A percentile compares a stretch with the other conserved stretches of the same genome.
Evolutionary conservation across 2,329 filamentous ascomycete genomes (phyloP).

Genomic region (Fusarium concolor): DNA sequence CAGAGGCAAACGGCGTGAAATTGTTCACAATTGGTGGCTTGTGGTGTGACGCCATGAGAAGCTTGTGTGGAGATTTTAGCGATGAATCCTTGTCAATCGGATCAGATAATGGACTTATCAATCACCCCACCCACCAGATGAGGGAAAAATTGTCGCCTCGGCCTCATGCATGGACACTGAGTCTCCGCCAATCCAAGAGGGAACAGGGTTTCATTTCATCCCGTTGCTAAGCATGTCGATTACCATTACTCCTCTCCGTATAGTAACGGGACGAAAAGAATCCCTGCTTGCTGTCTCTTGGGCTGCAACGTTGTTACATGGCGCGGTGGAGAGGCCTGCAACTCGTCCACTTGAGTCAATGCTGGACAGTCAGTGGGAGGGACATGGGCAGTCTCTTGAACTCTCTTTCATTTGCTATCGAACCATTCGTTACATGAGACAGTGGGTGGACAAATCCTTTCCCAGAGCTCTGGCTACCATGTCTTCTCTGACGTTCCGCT

Average conservation of each 20-base stretch:
- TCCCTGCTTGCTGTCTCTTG: slow-evolving; percentile 14
- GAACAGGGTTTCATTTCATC: slow-evolving; percentile 10
- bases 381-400: not conserved
- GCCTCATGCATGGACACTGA: slow-evolving; percentile 6
- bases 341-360: slow-evolving; percentile 1
- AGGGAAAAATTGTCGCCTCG: slow-evolving; percentile 9
- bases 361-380: not conserved
- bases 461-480: slow-evolving; percentile 4
- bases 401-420: not conserved
- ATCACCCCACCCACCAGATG: slow-evolving; percentile 32
- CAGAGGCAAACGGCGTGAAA: not conserved
- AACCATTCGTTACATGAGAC: slow-evolving; percentile 3
- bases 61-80: slow-evolving; percentile 14
- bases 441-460: not conserved
- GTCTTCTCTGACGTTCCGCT: not conserved
- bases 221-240: slow-evolving; percentile 20
- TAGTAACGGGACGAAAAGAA: not conserved
- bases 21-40: not conserved
- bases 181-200: slow-evolving; percentile 17
- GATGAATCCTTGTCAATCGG: slow-evolving; percentile 28
- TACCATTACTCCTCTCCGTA: slow-evolving; percentile 23
- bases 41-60: slow-evolving; percentile 29
- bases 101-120: slow-evolving; percentile 42
- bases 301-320: slow-evolving; percentile 10
- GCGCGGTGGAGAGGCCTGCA: slow-evolving; percentile 19